These are phyloP conservation scores for Starmerella etchellsii DNA, from an alignment of 805 yeast genomes.

Conservation along the genomic window DNA sequence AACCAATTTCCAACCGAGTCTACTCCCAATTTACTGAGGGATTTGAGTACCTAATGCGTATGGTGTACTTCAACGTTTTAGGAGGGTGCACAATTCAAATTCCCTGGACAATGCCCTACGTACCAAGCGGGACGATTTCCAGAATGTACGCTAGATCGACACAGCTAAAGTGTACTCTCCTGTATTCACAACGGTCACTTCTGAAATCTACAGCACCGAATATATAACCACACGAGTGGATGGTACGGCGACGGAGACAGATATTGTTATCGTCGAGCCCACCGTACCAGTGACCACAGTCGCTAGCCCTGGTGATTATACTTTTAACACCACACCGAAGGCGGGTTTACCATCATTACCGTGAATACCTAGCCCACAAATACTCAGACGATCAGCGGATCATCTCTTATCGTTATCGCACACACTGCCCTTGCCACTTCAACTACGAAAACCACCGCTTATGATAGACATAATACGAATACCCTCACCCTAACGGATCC, in stretches of 20 bases:
- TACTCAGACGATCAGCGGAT: not conserved
- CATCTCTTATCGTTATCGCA: not conserved
- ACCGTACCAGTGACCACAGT: conserved; percentile 3
- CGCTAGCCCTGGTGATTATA: not conserved
- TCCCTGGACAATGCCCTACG: conserved; percentile 1
- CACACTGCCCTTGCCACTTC: too few relatives aligned
- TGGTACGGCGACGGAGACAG: not conserved
- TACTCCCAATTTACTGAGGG: conserved; percentile 1
- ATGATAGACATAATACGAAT: not conserved
- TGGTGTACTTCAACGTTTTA: conserved; percentile 5
- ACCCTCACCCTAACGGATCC: conserved; percentile 1
- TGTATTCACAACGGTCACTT: conserved; percentile 1
- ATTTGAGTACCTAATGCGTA: conserved; percentile 2
- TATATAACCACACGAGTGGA: not conserved
- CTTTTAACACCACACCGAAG: not conserved
- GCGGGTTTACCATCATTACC: not conserved
- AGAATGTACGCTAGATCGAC: conserved; percentile 4
- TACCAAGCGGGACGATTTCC: not conserved
- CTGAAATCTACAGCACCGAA: conserved; percentile 3
- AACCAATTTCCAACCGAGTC: not conserved
- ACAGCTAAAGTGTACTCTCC: conserved; percentile 1
- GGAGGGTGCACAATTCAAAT: not conserved
- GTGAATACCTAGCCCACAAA: too few relatives aligned
- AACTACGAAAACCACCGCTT: too few relatives aligned
- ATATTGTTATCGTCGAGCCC: conserved; percentile 2